These are phyloP conservation scores for Sclerotinia glacialis DNA, from an alignment of 2,329 filamentous ascomycete species.

Conservation along the genomic window DNA sequence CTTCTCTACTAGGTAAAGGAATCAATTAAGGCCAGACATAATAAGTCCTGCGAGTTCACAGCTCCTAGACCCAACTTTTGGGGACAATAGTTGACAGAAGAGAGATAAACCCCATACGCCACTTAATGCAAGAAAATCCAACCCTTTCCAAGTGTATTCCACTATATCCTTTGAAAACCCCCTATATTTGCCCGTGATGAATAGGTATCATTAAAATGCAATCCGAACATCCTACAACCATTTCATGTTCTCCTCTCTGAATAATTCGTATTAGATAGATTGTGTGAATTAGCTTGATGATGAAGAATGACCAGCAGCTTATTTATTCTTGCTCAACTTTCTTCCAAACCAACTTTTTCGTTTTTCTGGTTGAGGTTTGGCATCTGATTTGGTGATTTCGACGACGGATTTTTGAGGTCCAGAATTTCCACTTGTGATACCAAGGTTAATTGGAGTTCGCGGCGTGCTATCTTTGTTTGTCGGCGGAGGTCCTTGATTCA, in stretches of 20 bases:
- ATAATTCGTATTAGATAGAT: conserved; percentile 22
- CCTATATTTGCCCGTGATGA: conserved; percentile 24
- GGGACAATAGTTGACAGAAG: conserved; percentile 1
- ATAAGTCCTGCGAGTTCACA: conserved; percentile 6
- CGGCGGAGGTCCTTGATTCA: conserved; percentile 30
- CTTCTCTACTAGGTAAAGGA: conserved; percentile 11
- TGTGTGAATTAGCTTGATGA: background rate
- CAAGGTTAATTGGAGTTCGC: conserved; percentile 37
- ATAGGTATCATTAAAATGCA: conserved; percentile 24
- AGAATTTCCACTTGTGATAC: conserved; percentile 29
- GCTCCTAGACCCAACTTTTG: conserved; percentile 3
- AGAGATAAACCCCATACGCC: conserved; percentile 27
- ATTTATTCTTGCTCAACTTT: conserved; percentile 66
- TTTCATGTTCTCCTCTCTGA: conserved; percentile 18
- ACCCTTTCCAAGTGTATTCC: conserved; percentile 25
- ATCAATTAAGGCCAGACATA: conserved; percentile 10
- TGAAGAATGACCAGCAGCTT: conserved; percentile 13
- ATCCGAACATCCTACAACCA: conserved; percentile 15
- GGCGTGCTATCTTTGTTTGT: conserved; percentile 31
- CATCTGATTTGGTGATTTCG: conserved; percentile 15
- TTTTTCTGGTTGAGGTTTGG: conserved; percentile 56
- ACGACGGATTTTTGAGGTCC: conserved; percentile 5
- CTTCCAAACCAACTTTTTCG: conserved; percentile 87
- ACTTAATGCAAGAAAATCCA: conserved; percentile 28
- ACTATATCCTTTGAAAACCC: conserved; percentile 16